Conservation (phyloP, 495 filamentous ascomycete genomes). For the Astrothelium subdiscretum region DNA sequence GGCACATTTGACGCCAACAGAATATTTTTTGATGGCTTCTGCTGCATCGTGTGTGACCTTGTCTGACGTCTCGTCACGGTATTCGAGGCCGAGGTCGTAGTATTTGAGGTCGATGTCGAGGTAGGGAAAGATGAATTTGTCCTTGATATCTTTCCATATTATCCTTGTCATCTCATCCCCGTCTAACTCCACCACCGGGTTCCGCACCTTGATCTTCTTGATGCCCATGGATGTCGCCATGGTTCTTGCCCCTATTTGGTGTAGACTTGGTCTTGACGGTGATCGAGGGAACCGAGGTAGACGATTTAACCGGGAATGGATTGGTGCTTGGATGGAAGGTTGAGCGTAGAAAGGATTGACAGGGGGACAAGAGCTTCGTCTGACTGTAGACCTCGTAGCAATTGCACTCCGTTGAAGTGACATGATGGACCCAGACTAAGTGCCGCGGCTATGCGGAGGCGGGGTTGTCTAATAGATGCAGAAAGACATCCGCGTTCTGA, state of each 20-base stretch:
- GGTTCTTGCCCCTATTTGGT: neutral
- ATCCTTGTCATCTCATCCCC: constrained; percentile 99
- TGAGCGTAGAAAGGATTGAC: neutral
- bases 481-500: neutral
- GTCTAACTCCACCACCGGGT: constrained; percentile 87
- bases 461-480: neutral
- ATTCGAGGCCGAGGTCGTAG: constrained; percentile 91
- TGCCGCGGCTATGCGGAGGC: neutral
- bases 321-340: neutral
- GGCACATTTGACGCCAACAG: constrained; percentile 96
- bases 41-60: constrained; percentile 89
- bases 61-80: constrained; percentile 92
- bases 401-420: neutral
- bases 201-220: constrained; percentile 91
- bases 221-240: constrained; percentile 7
- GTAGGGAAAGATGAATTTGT: constrained; percentile 61
- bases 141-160: constrained; percentile 97
- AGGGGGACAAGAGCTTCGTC: neutral
- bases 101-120: constrained; percentile 97
- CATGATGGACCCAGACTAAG: neutral
- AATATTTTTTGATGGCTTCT: constrained; percentile 97
- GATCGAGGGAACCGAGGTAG: neutral
- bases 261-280: neutral
- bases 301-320: neutral
- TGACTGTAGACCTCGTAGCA: neutral